Evolutionary conservation across 2,329 filamentous ascomycete species (phyloP), one percentile per base, ranked within the genome.

Genomic region (Fusarium lyarnte): DNA sequence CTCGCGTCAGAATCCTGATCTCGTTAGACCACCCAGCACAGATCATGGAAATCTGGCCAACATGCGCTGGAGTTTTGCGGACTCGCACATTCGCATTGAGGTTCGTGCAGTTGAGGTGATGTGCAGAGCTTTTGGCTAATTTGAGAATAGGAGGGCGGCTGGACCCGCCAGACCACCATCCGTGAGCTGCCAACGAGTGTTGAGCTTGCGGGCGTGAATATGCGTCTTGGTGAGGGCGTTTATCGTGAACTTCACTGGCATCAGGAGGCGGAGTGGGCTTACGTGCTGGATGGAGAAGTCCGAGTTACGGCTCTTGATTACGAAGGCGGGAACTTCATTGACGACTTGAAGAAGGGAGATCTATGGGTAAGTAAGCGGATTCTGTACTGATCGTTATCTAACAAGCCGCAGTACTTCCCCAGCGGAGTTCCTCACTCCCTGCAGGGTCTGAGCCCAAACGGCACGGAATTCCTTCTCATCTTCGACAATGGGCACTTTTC

Each of bases 171-270:
- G 80, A 94, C 92, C 2, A 93, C 91, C 8, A 82, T 90, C 21
- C 86, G 89, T 36, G 90, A 92, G 80, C 84, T 93, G 6, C 86
- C 87, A 36, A 87, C 87, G 12, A 92, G 89, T 74, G 85, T 89
- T n/a, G 91, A 94, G 78, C 86, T 94, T 47, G 92, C 92, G 5
- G 90, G 90, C 43, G 92, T 94, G 60, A 93, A 94, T 79, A 94
- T 94, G 92, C 88, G 92, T 16, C 88, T 94, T 6, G 92, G 91
- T 42, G 83, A 89, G 70, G 91, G 92, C 39, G 92, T 91, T 36
- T 93, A 93, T 74, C 90, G 92, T 33, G 92, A 94, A 79, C 85
- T 94, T 13, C 92, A 94, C 78, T 94, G 92, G 92, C 92, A 94
- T 84, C 93, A 92, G 75, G 91, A 93, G 79, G 92, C 91, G 41